Evolutionary conservation across 176 grass and related monocot genomes (phyloP).

Genomic region (Oryza meyeriana): DNA sequence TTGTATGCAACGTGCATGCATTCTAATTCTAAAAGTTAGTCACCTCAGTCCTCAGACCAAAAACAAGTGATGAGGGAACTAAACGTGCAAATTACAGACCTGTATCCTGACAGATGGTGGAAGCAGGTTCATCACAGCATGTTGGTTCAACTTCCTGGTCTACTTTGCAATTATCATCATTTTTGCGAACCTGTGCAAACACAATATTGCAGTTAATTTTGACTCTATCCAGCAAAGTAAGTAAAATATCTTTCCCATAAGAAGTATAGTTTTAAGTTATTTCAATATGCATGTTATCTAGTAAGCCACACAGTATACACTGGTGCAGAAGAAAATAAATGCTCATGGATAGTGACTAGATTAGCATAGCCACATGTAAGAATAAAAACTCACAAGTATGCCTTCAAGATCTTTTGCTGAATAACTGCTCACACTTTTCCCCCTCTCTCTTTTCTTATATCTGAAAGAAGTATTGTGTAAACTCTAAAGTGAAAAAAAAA

Average conservation of each 20-base stretch:
- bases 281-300: not conserved
- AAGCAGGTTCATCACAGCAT: slow-evolving; percentile 46
- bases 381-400: slow-evolving; percentile 63
- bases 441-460: slow-evolving; percentile 95
- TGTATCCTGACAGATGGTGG: slow-evolving; percentile 32
- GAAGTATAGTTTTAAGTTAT: not conserved
- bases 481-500: not conserved
- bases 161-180: slow-evolving; percentile 31
- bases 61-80: not conserved
- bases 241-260: not conserved
- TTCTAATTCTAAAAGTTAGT: not conserved
- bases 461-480: slow-evolving; percentile 35
- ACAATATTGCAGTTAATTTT: not conserved
- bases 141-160: slow-evolving; percentile 34
- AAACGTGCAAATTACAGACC: slow-evolving; percentile 34
- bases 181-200: slow-evolving; percentile 69
- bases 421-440: slow-evolving; percentile 71
- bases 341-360: not conserved
- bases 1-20: not conserved
- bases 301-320: not conserved
- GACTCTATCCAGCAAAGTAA: not conserved
- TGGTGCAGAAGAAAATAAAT: not conserved
- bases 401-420: slow-evolving; percentile 95
- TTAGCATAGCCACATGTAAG: not conserved
- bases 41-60: not conserved